phyloP scores from a whole-genome alignment of 768 basidiomycete species.

The Gyrodon lividus region DNA sequence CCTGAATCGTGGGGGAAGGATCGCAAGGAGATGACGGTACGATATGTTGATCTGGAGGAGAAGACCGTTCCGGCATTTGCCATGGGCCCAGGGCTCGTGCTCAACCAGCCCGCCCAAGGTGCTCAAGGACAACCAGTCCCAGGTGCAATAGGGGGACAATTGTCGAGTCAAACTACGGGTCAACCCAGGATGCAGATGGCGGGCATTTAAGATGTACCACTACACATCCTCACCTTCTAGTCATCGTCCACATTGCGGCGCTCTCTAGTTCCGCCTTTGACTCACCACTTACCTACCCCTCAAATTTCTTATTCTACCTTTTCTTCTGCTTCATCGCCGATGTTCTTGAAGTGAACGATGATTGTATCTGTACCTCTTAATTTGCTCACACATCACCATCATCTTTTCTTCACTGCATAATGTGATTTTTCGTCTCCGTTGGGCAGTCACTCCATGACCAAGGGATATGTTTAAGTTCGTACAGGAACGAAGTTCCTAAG shows the following conservation, averaged over 20 bases:
- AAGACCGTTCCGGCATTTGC: slow-evolving; percentile 64
- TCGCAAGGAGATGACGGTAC: slow-evolving; percentile 73
- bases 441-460: slow-evolving; percentile 14
- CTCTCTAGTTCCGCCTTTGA: slow-evolving; percentile 6
- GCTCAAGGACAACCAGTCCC: slow-evolving; percentile 41
- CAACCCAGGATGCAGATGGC: slow-evolving; percentile 37
- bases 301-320: slow-evolving; percentile 22
- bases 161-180: slow-evolving; percentile 23
- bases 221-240: background rate
- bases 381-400: slow-evolving; percentile 28
- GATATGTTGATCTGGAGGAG: slow-evolving; percentile 74
- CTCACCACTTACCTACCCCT: slow-evolving; percentile 2
- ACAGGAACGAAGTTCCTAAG: background rate
- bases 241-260: slow-evolving; percentile 13
- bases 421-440: slow-evolving; percentile 16
- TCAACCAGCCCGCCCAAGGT: slow-evolving; percentile 32
- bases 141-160: slow-evolving; percentile 29
- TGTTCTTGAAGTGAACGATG: slow-evolving; percentile 36
- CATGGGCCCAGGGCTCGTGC: slow-evolving; percentile 47
- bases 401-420: slow-evolving; percentile 18
- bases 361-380: slow-evolving; percentile 38
- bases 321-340: slow-evolving; percentile 18
- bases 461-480: background rate
- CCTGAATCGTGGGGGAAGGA: slow-evolving; percentile 76
- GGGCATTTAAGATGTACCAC: slow-evolving; percentile 29